Conservation (phyloP, 2,329 filamentous ascomycete species). For the Verticillium nonalfalfae region DNA sequence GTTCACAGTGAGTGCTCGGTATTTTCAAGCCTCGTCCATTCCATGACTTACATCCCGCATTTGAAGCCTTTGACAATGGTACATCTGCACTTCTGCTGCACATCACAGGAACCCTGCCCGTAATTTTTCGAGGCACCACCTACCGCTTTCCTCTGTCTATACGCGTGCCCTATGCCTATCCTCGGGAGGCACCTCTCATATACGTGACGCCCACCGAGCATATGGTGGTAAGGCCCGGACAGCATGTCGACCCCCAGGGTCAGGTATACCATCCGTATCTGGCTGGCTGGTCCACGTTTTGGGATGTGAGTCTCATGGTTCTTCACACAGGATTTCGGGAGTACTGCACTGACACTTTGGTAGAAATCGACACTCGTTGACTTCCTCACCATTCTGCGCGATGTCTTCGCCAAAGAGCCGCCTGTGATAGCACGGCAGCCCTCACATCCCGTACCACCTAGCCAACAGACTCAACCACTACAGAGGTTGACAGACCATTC, state of each 20-base stretch:
- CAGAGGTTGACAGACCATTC: slow-evolving; percentile 53
- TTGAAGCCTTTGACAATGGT: slow-evolving; percentile 79
- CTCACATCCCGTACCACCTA: slow-evolving; percentile 32
- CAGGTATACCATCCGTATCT: slow-evolving; percentile 94
- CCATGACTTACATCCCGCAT: slow-evolving; percentile 14
- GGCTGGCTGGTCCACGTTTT: slow-evolving; percentile 80
- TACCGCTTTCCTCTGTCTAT: slow-evolving; percentile 89
- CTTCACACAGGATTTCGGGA: background rate
- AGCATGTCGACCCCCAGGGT: slow-evolving; percentile 91
- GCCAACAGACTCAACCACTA: slow-evolving; percentile 18
- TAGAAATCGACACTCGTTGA: slow-evolving; percentile 80
- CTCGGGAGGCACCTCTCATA: slow-evolving; percentile 74
- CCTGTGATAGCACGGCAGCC: slow-evolving; percentile 74
- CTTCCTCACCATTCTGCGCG: slow-evolving; percentile 73
- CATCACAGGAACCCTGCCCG: slow-evolving; percentile 83
- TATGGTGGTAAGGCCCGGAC: slow-evolving; percentile 86
- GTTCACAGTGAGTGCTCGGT: slow-evolving; percentile 69
- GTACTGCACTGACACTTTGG: slow-evolving; percentile 11
- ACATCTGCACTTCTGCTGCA: slow-evolving; percentile 79
- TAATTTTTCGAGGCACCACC: slow-evolving; percentile 77
- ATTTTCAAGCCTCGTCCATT: slow-evolving; percentile 5
- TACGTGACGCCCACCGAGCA: slow-evolving; percentile 85
- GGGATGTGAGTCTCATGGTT: slow-evolving; percentile 63
- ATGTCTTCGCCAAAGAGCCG: slow-evolving; percentile 90
- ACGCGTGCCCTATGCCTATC: slow-evolving; percentile 92